Evolutionary conservation across 2,329 filamentous ascomycete genomes (phyloP), one percentile per base, ranked within the genome.

Genomic region (Pseudogymnoascus sp.): DNA sequence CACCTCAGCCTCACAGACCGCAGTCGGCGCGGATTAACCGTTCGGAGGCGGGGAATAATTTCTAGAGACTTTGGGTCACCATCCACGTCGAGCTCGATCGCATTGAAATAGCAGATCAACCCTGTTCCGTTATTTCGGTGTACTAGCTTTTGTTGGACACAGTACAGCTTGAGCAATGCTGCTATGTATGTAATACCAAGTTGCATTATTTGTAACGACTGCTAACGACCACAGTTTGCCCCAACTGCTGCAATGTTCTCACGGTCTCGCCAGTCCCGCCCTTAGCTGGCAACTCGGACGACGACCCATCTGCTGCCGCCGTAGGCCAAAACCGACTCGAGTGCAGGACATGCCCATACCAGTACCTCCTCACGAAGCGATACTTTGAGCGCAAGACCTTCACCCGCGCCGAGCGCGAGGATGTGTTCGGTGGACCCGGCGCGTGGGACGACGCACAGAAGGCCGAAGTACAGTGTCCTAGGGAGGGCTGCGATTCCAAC

Each of bases 261-360:
- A 91, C 89, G 72, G 87, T 93, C 71, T 86, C 86, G 28, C 59
- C 65, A 66, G 40, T 63, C 60, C 70, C 72, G 66, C 72, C 78
- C 5, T 75, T 77, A 6, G 69, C 73, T 37, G 73, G 71, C 31
- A 70, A 75, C 61, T 67, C 68, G 37, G 60, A 67, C 42, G 59
- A 67, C 42, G 59, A 60, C 8, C 59, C 59, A 60, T n/a, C 59
- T 42, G 68, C 74, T 18, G 70, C 73, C 64, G 69, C 68, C 60
- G 71, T 70, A 4, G 78, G 77, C 65, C 75, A 77, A 53, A 97
- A 97, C 80, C 89, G 92, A 64, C 91, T 97, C 76, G 91, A 96
- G 77, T 99, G 95, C 79, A 90, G 91, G 64, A 96, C 92, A 64
- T 99, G 95, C 71, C 93, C 95, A 3, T 99, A 96, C 79, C 88